Percentiles rank a stretch among this genome's conserved stretches.
Evolutionary conservation across 1,284 basidiomycete genomes (phyloP).

Genomic region (Moesziomyces sp.): DNA sequence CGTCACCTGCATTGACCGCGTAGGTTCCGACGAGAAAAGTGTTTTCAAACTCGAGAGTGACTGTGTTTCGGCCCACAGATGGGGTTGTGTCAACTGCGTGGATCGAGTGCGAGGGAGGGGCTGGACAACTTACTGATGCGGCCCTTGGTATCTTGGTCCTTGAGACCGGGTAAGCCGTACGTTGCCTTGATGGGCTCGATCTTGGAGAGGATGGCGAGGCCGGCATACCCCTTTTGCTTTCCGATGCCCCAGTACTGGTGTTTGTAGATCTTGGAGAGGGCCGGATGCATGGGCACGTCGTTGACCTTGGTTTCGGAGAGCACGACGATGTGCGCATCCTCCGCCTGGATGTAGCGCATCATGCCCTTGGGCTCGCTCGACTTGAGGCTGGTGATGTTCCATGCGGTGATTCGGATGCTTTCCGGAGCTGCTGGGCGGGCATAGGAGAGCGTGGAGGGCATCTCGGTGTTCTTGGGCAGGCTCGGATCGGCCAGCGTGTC

Average conservation of each 20-base stretch:
- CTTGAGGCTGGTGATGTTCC: conserved; percentile 65
- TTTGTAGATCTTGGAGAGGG: conserved; percentile 52
- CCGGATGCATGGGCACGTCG: conserved; percentile 54
- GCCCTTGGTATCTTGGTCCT: conserved; percentile 52
- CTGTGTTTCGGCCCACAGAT: conserved; percentile 67
- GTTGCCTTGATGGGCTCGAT: conserved; percentile 73
- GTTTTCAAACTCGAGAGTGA: conserved; percentile 81
- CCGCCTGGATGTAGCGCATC: conserved; percentile 62
- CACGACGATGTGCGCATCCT: conserved; percentile 63
- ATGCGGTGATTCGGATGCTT: conserved; percentile 48
- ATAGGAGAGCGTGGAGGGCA: conserved; percentile 26
- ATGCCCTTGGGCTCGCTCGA: conserved; percentile 60
- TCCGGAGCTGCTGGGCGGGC: conserved; percentile 28
- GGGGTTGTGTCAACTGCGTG: not conserved
- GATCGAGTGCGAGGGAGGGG: not conserved
- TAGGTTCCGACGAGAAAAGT: conserved; percentile 83
- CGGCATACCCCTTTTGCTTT: conserved; percentile 71
- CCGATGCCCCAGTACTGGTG: conserved; percentile 66
- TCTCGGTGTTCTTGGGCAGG: conserved; percentile 43
- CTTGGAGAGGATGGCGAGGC: conserved; percentile 84
- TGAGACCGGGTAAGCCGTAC: conserved; percentile 73
- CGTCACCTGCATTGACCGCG: conserved; percentile 84
- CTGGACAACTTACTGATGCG: conserved; percentile 42
- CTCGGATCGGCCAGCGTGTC: conserved; percentile 38
- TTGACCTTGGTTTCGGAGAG: conserved; percentile 66